Evolutionary conservation across 1,284 basidiomycete genomes (phyloP).

Genomic region (Cutaneotrichosporon mucoides): DNA sequence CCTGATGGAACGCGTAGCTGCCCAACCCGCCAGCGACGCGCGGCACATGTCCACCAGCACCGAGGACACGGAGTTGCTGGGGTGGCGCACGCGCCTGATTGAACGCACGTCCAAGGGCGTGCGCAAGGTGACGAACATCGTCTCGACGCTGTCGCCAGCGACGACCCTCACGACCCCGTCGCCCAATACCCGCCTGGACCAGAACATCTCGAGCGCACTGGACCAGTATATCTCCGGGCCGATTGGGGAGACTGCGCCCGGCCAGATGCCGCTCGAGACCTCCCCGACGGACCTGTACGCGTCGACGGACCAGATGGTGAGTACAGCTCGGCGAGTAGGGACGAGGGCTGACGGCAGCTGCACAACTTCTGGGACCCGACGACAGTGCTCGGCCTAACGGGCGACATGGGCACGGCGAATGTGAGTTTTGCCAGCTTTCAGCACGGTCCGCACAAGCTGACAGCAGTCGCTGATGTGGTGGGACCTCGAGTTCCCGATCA

Average conservation of each 20-base stretch:
- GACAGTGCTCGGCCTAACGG: conserved; percentile 1
- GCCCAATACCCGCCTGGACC: conserved; percentile 8
- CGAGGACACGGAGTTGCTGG: conserved; percentile 27
- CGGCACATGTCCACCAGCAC: background rate
- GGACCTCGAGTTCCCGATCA: conserved; percentile 7
- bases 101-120: conserved; percentile 17
- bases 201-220: background rate
- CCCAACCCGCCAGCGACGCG: background rate
- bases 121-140: conserved; percentile 3
- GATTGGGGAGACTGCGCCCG: background rate
- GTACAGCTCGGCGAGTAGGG: background rate
- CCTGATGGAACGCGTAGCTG: conserved; percentile 7
- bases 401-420: background rate
- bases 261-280: background rate
- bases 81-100: conserved; percentile 31
- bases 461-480: conserved; percentile 3
- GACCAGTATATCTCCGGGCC: conserved; percentile 2
- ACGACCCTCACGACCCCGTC: conserved; percentile 1
- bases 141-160: background rate
- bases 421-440: no score
- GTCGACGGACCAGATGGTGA: conserved; percentile 4
- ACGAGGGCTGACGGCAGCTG: background rate
- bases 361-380: conserved; percentile 13
- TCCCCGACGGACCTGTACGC: conserved; percentile 1
- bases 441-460: background rate